Percentiles rank a stretch among this genome's conserved stretches.
These are phyloP conservation scores for Dryas integrifolia DNA, from an alignment of 331 rosid genomes.

Conservation along the genomic window DNA sequence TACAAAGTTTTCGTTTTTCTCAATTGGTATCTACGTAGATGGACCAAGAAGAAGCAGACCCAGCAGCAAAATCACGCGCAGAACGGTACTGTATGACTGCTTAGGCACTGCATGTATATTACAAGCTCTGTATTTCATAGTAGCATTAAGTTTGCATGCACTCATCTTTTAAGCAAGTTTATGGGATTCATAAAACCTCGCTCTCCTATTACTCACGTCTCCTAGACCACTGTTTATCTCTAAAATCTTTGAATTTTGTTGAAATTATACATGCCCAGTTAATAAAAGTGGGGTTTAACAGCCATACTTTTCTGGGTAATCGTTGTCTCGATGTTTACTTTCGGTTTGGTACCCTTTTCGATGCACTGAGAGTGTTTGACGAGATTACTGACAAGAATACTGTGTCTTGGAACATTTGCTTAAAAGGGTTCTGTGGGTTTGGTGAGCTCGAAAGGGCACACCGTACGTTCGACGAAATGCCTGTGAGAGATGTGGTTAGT, in stretches of 20 bases:
- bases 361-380: conserved; percentile 54
- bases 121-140: neutral
- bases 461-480: conserved; percentile 64
- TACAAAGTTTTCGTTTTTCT: neutral
- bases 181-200: conserved; percentile 30
- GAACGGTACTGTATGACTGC: conserved; percentile 9
- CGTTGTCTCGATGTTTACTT: conserved; percentile 57
- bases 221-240: conserved; percentile 40
- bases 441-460: conserved; percentile 44
- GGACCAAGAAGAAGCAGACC: conserved; percentile 3
- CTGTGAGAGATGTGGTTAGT: conserved; percentile 64
- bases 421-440: conserved; percentile 49
- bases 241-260: conserved; percentile 35
- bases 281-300: conserved; percentile 59
- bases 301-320: conserved; percentile 66
- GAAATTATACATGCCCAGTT: conserved; percentile 59
- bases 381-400: conserved; percentile 56
- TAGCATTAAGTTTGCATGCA: conserved; percentile 47
- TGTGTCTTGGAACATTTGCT: conserved; percentile 63
- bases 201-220: conserved; percentile 52
- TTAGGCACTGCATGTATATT: neutral
- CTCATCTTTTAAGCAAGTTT: conserved; percentile 47
- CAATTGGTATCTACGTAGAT: neutral
- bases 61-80: neutral
- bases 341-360: conserved; percentile 40